Evolutionary conservation across 2,329 filamentous ascomycete species (phyloP).

Genomic region (Tolypocladium tropicale): DNA sequence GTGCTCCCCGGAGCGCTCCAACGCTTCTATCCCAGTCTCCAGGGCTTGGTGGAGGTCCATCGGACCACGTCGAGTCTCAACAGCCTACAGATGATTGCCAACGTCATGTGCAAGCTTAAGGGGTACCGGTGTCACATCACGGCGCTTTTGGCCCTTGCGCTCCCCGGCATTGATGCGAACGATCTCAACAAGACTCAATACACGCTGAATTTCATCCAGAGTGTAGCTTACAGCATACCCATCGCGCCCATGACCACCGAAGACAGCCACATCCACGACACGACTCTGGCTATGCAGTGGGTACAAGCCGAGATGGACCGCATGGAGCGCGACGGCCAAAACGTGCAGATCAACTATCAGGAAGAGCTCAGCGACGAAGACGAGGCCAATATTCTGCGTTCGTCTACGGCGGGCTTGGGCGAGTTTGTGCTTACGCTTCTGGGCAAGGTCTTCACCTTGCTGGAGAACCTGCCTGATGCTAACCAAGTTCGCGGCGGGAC

Average conservation of each 20-base stretch:
- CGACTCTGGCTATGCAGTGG: slow-evolving; percentile 78
- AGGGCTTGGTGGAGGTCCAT: slow-evolving; percentile 94
- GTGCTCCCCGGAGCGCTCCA: slow-evolving; percentile 90
- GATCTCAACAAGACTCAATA: slow-evolving; percentile 94
- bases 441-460: slow-evolving; percentile 85
- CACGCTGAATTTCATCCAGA: slow-evolving; percentile 89
- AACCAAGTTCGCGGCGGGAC: slow-evolving; percentile 80
- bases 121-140: slow-evolving; percentile 97
- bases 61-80: slow-evolving; percentile 89
- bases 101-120: slow-evolving; percentile 83
- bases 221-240: slow-evolving; percentile 91
- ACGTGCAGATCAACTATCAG: slow-evolving; percentile 77
- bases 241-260: slow-evolving; percentile 62
- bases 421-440: slow-evolving; percentile 88
- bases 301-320: slow-evolving; percentile 89
- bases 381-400: slow-evolving; percentile 79
- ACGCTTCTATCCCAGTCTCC: slow-evolving; percentile 91
- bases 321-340: slow-evolving; percentile 79
- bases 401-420: slow-evolving; percentile 85
- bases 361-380: slow-evolving; percentile 74
- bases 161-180: slow-evolving; percentile 96
- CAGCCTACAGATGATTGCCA: slow-evolving; percentile 83
- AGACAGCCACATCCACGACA: slow-evolving; percentile 57
- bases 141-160: slow-evolving; percentile 78
- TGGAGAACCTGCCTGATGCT: slow-evolving; percentile 91